Evolutionary conservation across 225 moss, liverwort and hornwort species (phyloP), one percentile per base, ranked within the genome.

Genomic region (Neckera pumila): DNA sequence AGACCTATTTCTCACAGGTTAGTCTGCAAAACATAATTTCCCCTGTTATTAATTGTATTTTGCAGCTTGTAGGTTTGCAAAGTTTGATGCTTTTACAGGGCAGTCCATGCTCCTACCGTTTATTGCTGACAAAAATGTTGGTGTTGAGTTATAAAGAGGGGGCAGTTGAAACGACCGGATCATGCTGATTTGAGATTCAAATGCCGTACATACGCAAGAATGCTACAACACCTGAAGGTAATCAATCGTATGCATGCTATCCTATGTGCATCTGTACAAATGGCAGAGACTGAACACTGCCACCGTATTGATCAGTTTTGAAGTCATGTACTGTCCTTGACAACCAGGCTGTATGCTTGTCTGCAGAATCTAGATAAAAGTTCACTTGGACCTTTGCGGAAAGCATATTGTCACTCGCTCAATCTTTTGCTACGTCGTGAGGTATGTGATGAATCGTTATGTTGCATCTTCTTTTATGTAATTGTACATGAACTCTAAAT

Each of bases 131-230:
- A 74, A 43, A 83, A 85, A 21, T 73, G 72, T 72, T 83, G 83
- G 30, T 85, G 47, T 69, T 89, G 91, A 88, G 79, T 81, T 58
- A 84, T 85, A 47, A 82, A 99, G 99, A 96, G 94, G 83, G 99
- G 99, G 47, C 97, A 97, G 88, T 93, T 99, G 82, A 99, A 96
- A 92, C 92, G 99, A 85, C 99, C 99, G 81, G 99, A 99, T 92
- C 99, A 99, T 94, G 99, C 99, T 81, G 99, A 99, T 93, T 93
- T 99, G 71, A 95, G 99, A 80, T 99, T 96, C 90, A 99, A 96
- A 90, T 99, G 99, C 89, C 94, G 97, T 83, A 99, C 95, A 64
- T 99, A 99, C 88, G 97, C 99, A 77, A 95, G 99, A 83, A 95
- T 99, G 96, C 92, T 99, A 66, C 99, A 99, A 89, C 96, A 99